These are phyloP conservation scores for Aspergillus ruber DNA, from an alignment of 2,329 filamentous ascomycete species.

Conservation along the genomic window DNA sequence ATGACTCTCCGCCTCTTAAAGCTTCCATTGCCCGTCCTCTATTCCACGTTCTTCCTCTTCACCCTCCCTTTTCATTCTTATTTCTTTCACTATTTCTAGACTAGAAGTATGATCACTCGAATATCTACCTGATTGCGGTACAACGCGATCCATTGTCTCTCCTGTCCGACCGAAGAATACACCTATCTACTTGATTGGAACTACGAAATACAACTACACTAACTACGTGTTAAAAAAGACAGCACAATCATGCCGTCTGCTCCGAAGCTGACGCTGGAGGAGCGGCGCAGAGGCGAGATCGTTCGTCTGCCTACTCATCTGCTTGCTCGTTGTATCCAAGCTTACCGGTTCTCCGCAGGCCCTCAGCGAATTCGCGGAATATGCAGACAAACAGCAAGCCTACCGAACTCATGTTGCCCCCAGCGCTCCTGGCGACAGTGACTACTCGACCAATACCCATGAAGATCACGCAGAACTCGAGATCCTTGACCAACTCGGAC, in stretches of 20 bases:
- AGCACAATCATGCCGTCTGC: slow-evolving; percentile 27
- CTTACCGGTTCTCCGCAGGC: slow-evolving; percentile 45
- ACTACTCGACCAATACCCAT: slow-evolving; percentile 33
- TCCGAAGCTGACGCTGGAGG: slow-evolving; percentile 62
- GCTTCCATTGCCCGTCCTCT: slow-evolving; percentile 10
- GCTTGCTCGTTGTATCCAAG: slow-evolving; percentile 1
- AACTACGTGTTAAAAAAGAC: background rate
- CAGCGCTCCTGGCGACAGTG: slow-evolving; percentile 35
- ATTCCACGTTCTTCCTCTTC: slow-evolving; percentile 3
- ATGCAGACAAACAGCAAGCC: slow-evolving; percentile 89
- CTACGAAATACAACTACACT: background rate
- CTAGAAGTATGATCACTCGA: slow-evolving; percentile 37
- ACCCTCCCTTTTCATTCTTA: slow-evolving; percentile 1
- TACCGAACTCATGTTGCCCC: slow-evolving; percentile 27
- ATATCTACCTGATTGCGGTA: slow-evolving; percentile 34
- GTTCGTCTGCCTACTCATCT: slow-evolving; percentile 43
- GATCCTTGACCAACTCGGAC: slow-evolving; percentile 71
- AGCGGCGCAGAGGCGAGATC: slow-evolving; percentile 80
- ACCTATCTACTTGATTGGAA: background rate
- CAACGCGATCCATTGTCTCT: slow-evolving; percentile 24
- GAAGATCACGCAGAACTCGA: slow-evolving; percentile 84
- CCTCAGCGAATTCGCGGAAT: slow-evolving; percentile 93
- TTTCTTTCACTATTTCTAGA: background rate
- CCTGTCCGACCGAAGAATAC: slow-evolving; percentile 15
- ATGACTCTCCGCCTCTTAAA: slow-evolving; percentile 27